These are phyloP conservation scores for Pharnaceum exiguum DNA, from an alignment of 148 eudicot genomes.

Conservation along the genomic window DNA sequence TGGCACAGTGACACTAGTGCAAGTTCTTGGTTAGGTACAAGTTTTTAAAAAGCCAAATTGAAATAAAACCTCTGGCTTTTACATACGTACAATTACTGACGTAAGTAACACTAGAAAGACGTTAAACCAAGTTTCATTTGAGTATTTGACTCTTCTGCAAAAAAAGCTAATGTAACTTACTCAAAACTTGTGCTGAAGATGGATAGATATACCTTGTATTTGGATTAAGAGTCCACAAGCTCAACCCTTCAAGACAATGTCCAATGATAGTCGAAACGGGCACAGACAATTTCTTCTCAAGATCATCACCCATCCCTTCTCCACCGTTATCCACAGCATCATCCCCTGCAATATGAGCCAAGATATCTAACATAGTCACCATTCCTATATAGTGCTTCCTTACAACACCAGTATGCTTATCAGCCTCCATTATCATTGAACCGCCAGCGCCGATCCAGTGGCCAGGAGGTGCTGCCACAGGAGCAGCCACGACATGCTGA, in stretches of 20 bases:
- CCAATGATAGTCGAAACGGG: conserved; percentile 84
- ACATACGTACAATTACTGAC: too few species aligned
- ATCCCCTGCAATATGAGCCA: conserved; percentile 65
- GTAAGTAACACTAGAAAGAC: too few species aligned
- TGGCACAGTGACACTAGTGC: too few species aligned
- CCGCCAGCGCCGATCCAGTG: conserved; percentile 99
- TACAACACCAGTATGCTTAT: conserved; percentile 70
- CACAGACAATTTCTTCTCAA: conserved; percentile 49
- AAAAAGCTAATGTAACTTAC: too few species aligned
- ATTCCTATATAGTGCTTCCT: conserved; percentile 91
- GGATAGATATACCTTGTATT: conserved; percentile 40
- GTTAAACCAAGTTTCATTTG: too few species aligned
- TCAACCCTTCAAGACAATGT: conserved; percentile 79
- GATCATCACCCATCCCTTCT: conserved; percentile 9
- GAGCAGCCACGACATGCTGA: conserved; percentile 69
- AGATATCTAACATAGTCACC: conserved; percentile 83
- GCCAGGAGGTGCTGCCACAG: conserved; percentile 96
- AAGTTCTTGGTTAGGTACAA: too few species aligned
- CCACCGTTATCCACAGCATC: conserved; percentile 15
- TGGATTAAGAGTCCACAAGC: conserved; percentile 86
- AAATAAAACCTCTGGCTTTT: too few species aligned
- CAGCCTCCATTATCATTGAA: conserved; percentile 87
- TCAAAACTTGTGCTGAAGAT: not conserved
- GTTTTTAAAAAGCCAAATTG: too few species aligned
- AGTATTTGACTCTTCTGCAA: too few species aligned